Base-by-base conservation (phyloP, 2,329 filamentous ascomycete species). In the Monosporascus sp. region DNA sequence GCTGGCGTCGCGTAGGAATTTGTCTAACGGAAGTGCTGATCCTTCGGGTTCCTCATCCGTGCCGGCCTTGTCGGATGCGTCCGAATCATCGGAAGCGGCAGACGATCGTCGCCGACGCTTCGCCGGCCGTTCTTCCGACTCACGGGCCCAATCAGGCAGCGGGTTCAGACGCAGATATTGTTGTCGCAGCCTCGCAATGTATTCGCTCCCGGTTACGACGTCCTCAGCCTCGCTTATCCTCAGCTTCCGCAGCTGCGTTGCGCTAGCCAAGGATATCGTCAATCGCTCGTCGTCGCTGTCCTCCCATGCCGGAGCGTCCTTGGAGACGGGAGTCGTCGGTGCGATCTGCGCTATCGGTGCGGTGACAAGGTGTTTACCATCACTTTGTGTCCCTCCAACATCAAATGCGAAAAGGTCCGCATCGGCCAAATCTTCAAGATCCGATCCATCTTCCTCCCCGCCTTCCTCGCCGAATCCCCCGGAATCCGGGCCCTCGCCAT, bases 241-340 rank as follows among this genome's bases (percentile, higher is more conserved):
- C 57, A 99, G 77, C 71, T 97, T 97, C 60, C 92, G 84, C 66
- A 97, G 70, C 59, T 89, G 82, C 48, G 85, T 82, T 45, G 87
- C 85, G 26, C 84, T 81, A 3, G 90, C 88, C 40, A 99, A 79
- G 15, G 93, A 97, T 48, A 99, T 80, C 7, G 85, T 82, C 57
- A 97, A 75, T 51, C 89, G 82, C 66, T 97, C 94, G 66, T 99
- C 94, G 64, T 99, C 94, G 70, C 92, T 97, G 68, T 99, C 94
- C 61, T 92, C 85, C 94, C 94, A 99, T 1, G 85, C 89, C 3
- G 86, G 79, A 20, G 76, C 75, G 43, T 79, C 74, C 31, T 60
- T 59, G 18, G 58, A 49, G 15, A 53, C 38, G 22, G 38, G 37
- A 9, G 57, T 35, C 1, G 45, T 7, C 53, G 58, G 57, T 6